phyloP scores from a whole-genome alignment of 176 grass and related monocot genomes.

The Poa pratensis region DNA sequence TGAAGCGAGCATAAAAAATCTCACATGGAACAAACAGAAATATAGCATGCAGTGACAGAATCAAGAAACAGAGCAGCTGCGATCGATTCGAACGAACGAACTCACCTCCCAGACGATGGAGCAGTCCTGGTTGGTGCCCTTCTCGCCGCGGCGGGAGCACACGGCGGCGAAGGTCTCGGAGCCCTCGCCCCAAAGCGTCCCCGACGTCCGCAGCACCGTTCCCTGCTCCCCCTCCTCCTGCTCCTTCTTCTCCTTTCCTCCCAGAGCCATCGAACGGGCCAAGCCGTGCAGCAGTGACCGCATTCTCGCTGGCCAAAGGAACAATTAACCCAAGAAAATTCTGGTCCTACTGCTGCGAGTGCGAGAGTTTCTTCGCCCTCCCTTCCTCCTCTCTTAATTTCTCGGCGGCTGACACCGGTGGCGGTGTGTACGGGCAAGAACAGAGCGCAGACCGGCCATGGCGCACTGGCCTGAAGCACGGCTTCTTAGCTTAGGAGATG shows the following conservation, averaged over 20 bases:
- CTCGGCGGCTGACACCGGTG: not conserved
- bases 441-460: conserved; percentile 24
- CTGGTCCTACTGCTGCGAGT: not conserved
- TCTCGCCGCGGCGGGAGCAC: conserved; percentile 85
- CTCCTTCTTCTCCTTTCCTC: conserved; percentile 49
- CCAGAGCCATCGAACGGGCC: conserved; percentile 70
- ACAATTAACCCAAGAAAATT: not conserved
- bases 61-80: not conserved
- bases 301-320: conserved; percentile 42
- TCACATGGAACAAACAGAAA: not conserved
- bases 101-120: conserved; percentile 89
- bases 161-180: conserved; percentile 75
- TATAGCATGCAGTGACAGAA: not conserved
- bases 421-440: conserved; percentile 20
- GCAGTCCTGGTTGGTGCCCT: conserved; percentile 93
- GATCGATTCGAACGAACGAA: not conserved
- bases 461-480: not conserved
- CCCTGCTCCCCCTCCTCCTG: conserved; percentile 14
- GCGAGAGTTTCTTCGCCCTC: not conserved
- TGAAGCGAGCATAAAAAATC: not conserved
- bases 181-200: conserved; percentile 56
- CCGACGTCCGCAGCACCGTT: conserved; percentile 67
- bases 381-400: not conserved
- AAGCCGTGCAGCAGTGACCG: conserved; percentile 76
- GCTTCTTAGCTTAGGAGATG: not conserved